Evolutionary conservation across 805 yeast genomes (phyloP).

Genomic region (Martiniozyma abietophila): DNA sequence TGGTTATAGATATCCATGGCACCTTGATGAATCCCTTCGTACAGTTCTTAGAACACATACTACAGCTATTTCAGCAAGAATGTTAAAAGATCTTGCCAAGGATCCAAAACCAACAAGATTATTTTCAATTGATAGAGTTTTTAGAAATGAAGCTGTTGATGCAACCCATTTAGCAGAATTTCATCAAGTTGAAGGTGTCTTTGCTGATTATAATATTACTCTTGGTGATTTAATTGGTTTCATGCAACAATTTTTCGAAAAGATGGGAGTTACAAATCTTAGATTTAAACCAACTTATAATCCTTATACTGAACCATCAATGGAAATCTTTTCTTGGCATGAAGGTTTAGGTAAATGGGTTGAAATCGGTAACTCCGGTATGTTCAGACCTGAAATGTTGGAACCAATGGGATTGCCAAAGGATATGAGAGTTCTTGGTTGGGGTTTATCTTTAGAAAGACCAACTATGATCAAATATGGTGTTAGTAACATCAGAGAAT

Average conservation of each 20-base stretch:
- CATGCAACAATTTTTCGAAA: constrained; percentile 93
- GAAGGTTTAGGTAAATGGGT: constrained; percentile 94
- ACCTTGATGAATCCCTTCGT: constrained; percentile 77
- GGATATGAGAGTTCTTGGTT: constrained; percentile 89
- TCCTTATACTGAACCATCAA: constrained; percentile 98
- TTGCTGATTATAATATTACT: constrained; percentile 92
- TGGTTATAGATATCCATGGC: constrained; percentile 99
- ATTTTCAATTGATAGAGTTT: constrained; percentile 95
- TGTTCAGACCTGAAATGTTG: constrained; percentile 99
- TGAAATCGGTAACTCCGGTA: constrained; percentile 98
- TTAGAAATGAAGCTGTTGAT: constrained; percentile 99
- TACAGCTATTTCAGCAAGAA: constrained; percentile 83
- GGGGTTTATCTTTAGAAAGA: constrained; percentile 95
- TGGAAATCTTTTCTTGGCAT: constrained; percentile 97
- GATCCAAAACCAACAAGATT: constrained; percentile 86
- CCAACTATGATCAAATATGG: constrained; percentile 99
- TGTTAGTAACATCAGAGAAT: constrained; percentile 90
- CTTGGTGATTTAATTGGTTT: constrained; percentile 95
- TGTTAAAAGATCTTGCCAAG: constrained; percentile 79
- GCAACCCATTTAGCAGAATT: constrained; percentile 99
- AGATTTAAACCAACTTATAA: constrained; percentile 98
- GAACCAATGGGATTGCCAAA: constrained; percentile 97
- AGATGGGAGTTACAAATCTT: constrained; percentile 93
- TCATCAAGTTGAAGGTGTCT: constrained; percentile 98
- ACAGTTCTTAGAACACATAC: constrained; percentile 96